Evolutionary conservation across 345 rosid species (phyloP), one percentile per base, ranked within the genome.

Genomic region (Populus pruinosa): DNA sequence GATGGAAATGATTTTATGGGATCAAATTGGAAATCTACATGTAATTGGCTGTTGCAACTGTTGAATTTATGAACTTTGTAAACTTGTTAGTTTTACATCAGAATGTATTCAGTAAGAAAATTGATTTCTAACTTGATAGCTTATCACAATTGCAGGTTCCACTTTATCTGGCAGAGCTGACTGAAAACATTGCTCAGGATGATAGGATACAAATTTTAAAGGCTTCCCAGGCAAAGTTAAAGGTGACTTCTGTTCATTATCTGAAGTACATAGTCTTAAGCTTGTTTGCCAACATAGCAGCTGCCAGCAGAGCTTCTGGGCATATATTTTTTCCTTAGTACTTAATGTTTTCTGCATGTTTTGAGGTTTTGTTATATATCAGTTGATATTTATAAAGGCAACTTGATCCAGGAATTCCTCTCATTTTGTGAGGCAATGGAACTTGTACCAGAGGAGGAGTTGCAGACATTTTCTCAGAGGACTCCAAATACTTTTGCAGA

Each of bases 361-460:
- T 38, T 29, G 50, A 50, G 69, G 31, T n/a, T 59, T 43, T 36
- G 4, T 64, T 10, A 1, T 77, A 69, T 27, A 33, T 75, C 10
- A 3, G 11, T 67, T 75, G 75, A 20, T 61, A 64, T 76, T 69
- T 77, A 41, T 74, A 41, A 77, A 59, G n/a, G 18, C 59, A 21
- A 36, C 36, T 12, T 77, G 69, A 82, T 80, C 43, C 78, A 96
- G 98, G 99, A 96, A 74, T 92, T 94, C 81, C 66, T 89, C 78
- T 85, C 93, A 0, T 92, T 94, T 85, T 91, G 99, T 80, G 98
- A 94, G 86, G 87, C 89, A 29, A 90, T 94, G 94, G 95, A 91
- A 73, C 92, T 94, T 71, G 85, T 88, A 66, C 97, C 97, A 7
- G 74, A 82, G 56, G 98, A 89, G 79, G 97, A 93, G 84, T 79